These are phyloP conservation scores for Barnettozyma wickerhamii DNA, from an alignment of 805 yeast genomes.

Conservation along the genomic window DNA sequence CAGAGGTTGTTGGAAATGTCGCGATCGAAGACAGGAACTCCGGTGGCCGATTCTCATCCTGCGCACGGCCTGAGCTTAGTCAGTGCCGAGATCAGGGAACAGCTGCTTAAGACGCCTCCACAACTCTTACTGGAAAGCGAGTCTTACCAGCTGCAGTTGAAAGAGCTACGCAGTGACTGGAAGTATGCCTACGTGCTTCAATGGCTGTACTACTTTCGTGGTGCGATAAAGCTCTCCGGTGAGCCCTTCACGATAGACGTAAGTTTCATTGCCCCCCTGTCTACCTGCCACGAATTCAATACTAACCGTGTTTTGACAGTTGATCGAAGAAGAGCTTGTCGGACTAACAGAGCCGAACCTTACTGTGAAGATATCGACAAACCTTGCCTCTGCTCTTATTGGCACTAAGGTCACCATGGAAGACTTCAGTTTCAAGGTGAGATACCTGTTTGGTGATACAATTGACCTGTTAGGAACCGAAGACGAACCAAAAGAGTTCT, in stretches of 20 bases:
- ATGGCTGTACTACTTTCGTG: constrained; percentile 55
- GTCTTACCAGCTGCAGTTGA: constrained; percentile 27
- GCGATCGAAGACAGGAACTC: constrained; percentile 20
- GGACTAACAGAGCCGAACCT: constrained; percentile 39
- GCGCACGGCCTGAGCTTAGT: constrained; percentile 22
- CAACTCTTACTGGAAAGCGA: constrained; percentile 35
- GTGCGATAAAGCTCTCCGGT: constrained; percentile 42
- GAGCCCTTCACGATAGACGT: constrained; percentile 53
- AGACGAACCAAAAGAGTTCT: constrained; percentile 31
- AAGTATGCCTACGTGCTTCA: constrained; percentile 40
- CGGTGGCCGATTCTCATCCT: constrained; percentile 23
- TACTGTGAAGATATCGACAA: constrained; percentile 37
- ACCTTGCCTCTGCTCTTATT: constrained; percentile 18
- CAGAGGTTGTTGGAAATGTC: constrained; percentile 12
- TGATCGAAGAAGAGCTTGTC: constrained; percentile 55
- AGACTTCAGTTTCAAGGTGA: constrained; percentile 25
- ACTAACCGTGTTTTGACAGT: constrained; percentile 8
- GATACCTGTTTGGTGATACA: constrained; percentile 23
- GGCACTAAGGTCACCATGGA: constrained; percentile 21
- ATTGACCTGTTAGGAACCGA: constrained; percentile 22
- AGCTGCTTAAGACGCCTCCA: constrained; percentile 37
- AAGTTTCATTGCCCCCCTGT: constrained; percentile 16
- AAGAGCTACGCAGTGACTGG: constrained; percentile 32
- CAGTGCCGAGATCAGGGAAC: constrained; percentile 31
- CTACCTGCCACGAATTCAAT: constrained; percentile 11